These are phyloP conservation scores for Saccharomyces kudriavzevii DNA, from an alignment of 805 yeast genomes.

Conservation along the genomic window DNA sequence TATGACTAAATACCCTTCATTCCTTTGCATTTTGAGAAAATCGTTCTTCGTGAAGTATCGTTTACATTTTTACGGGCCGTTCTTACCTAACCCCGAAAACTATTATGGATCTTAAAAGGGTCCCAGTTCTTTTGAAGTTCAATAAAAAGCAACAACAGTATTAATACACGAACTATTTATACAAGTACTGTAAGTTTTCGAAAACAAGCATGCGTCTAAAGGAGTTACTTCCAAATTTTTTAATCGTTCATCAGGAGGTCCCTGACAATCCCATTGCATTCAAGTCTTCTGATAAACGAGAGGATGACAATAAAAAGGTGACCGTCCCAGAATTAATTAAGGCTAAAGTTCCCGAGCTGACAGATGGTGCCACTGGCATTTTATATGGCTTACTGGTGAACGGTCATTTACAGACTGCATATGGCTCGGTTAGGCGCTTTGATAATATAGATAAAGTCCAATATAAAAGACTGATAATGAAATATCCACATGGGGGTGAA, in stretches of 20 bases:
- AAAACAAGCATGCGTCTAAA: not conserved
- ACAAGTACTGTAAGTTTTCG: not conserved
- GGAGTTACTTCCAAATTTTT: conserved; percentile 1
- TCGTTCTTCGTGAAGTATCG: not conserved
- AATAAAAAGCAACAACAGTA: not conserved
- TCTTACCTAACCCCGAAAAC: not conserved
- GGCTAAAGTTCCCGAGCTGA: conserved; percentile 37
- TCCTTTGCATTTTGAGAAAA: not conserved
- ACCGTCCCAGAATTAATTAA: conserved; percentile 28
- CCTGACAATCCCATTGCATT: conserved; percentile 3
- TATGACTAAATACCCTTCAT: not conserved
- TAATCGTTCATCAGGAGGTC: conserved; percentile 1
- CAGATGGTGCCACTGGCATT: conserved; percentile 37
- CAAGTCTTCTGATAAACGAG: not conserved
- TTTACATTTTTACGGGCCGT: not conserved
- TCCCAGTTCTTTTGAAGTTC: not conserved
- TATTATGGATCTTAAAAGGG: not conserved
- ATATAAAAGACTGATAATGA: conserved; percentile 54
- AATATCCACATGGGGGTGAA: conserved; percentile 53
- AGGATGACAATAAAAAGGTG: not conserved
- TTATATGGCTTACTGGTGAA: conserved; percentile 52
- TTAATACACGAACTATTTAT: not conserved
- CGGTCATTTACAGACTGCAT: conserved; percentile 65
- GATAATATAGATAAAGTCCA: conserved; percentile 42
- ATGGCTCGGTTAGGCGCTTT: conserved; percentile 45